A percentile compares a stretch with the other conserved stretches of the same genome.
Evolutionary conservation across 169 alveolate species (phyloP).

Genomic region (Eimeria maxima): DNA sequence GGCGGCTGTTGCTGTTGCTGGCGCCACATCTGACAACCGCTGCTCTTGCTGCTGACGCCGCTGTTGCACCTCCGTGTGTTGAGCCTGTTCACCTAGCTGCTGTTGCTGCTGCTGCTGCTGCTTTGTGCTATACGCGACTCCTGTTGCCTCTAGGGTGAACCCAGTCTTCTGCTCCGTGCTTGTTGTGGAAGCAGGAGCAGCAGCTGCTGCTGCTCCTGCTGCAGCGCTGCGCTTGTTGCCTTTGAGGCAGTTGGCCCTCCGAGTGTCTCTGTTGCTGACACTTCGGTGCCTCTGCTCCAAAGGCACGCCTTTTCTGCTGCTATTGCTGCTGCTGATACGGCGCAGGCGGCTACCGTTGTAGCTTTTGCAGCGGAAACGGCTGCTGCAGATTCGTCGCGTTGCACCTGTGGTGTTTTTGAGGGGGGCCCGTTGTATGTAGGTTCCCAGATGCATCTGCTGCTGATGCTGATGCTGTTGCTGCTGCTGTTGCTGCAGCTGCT

Average conservation of each 20-base stretch:
- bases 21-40: background rate
- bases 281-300: background rate
- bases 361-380: too few species aligned
- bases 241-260: background rate
- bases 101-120: constrained; percentile 20
- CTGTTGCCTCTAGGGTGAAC: background rate
- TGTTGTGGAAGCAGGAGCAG: background rate
- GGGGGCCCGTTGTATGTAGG: background rate
- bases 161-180: background rate
- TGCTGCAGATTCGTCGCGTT: background rate
- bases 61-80: too few species aligned
- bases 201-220: background rate
- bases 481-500: too few species aligned
- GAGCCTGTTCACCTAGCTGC: too few species aligned
- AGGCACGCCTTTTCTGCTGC: background rate
- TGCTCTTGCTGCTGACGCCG: too few species aligned
- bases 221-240: background rate
- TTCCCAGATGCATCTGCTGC: too few species aligned
- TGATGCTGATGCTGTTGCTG: too few species aligned
- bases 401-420: background rate
- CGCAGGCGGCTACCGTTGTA: background rate
- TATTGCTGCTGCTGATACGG: background rate
- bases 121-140: background rate
- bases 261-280: background rate
- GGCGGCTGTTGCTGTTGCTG: background rate